Evolutionary conservation across 2,329 filamentous ascomycete genomes (phyloP).

Genomic region (Lecanicillium sp.): DNA sequence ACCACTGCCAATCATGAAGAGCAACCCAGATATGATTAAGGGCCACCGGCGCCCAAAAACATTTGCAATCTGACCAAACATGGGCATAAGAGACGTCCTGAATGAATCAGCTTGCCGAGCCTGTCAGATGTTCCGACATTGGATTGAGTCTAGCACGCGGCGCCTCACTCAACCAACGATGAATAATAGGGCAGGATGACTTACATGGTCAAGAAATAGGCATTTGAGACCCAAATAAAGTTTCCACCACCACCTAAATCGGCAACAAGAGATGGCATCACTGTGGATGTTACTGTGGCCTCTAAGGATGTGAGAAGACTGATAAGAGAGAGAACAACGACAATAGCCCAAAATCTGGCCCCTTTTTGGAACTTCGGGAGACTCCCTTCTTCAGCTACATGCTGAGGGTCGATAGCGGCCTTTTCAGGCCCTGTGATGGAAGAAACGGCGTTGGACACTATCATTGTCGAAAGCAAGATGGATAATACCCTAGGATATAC

Average conservation of each 20-base stretch:
- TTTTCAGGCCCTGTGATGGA: background rate
- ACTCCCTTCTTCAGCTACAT: background rate
- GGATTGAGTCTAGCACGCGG: too few species aligned
- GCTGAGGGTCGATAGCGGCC: background rate
- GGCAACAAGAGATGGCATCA: conserved; percentile 20
- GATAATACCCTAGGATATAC: too few species aligned
- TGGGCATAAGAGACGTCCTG: conserved; percentile 20
- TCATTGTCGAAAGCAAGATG: too few species aligned
- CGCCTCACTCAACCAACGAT: too few species aligned
- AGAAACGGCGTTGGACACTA: background rate
- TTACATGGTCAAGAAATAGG: conserved; percentile 21
- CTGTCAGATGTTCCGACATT: background rate
- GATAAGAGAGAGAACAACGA: conserved; percentile 16
- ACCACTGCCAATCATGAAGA: conserved; percentile 22
- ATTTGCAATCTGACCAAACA: conserved; percentile 22
- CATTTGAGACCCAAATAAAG: conserved; percentile 24
- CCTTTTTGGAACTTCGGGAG: background rate
- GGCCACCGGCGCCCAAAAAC: conserved; percentile 22
- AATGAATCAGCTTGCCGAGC: conserved; percentile 11
- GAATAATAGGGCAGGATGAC: background rate
- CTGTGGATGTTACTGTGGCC: conserved; percentile 22
- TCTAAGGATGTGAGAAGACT: conserved; percentile 22
- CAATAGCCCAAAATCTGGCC: conserved; percentile 16
- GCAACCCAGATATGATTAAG: conserved; percentile 19
- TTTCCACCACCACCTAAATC: conserved; percentile 17